Percentiles rank a stretch among this genome's conserved stretches.
These are phyloP conservation scores for Pisolithus thermaeus DNA, from an alignment of 1,284 basidiomycete species.

Conservation along the genomic window DNA sequence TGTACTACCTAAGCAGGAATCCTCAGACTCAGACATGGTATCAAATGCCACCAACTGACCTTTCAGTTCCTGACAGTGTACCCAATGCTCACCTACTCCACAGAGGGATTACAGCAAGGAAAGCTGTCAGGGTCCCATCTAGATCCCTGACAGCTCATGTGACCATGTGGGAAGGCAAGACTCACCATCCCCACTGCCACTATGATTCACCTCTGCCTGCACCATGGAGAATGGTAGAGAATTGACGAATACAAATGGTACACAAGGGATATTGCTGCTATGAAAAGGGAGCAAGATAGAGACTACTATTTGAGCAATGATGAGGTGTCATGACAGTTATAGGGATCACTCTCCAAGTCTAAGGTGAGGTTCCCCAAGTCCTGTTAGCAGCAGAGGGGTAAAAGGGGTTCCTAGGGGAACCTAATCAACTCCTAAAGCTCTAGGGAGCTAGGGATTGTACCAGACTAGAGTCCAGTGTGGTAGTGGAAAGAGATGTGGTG, in stretches of 20 bases:
- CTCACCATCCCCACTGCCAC: not conserved
- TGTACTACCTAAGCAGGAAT: conserved; percentile 71
- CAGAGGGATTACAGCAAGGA: conserved; percentile 22
- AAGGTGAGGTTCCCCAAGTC: conserved; percentile 2
- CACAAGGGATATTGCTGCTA: conserved; percentile 18
- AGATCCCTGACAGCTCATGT: conserved; percentile 19
- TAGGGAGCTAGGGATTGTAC: too few species aligned
- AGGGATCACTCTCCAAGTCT: conserved; percentile 23
- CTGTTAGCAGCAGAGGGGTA: too few species aligned
- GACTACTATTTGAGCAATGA: conserved; percentile 10
- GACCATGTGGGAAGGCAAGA: conserved; percentile 11
- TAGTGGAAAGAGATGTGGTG: too few species aligned
- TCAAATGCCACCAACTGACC: conserved; percentile 36
- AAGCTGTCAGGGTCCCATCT: conserved; percentile 1
- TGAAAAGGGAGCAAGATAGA: conserved; percentile 9
- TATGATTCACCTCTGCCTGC: conserved; percentile 28
- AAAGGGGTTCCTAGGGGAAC: too few species aligned
- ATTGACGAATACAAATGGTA: conserved; percentile 19
- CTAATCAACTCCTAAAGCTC: too few species aligned
- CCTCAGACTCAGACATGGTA: conserved; percentile 38
- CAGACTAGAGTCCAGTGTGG: too few species aligned
- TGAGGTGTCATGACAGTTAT: conserved; percentile 9
- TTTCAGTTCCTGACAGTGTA: conserved; percentile 31
- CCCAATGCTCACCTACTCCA: conserved; percentile 31
- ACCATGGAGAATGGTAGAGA: conserved; percentile 10